Conservation (phyloP, 805 yeast genomes). For the Candida succiphila region DNA sequence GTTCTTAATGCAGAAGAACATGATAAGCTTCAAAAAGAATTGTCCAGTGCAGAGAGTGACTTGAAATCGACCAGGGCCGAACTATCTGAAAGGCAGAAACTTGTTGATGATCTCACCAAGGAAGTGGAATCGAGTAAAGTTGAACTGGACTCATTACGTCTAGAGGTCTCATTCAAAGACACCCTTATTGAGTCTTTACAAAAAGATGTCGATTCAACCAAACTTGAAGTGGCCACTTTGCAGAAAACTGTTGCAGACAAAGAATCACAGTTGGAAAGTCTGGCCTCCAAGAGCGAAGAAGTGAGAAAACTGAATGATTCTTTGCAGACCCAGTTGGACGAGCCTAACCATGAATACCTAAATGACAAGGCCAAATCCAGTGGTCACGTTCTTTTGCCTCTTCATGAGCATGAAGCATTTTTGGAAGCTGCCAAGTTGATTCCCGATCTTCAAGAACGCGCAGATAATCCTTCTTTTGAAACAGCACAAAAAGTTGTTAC, state of each 20-base stretch:
- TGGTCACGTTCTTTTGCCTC: not conserved
- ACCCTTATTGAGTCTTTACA: not conserved
- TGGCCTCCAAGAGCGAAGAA: not conserved
- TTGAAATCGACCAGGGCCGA: not conserved
- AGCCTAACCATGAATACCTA: constrained; percentile 13
- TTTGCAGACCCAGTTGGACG: too few relatives aligned
- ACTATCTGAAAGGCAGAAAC: not conserved
- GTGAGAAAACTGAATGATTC: not conserved
- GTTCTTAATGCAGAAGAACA: constrained; percentile 1
- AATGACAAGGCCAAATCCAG: constrained; percentile 4
- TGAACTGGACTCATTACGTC: not conserved
- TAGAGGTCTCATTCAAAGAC: not conserved
- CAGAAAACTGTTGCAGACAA: not conserved
- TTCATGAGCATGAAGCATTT: not conserved
- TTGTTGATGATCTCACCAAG: constrained; percentile 1
- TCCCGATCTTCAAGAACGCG: not conserved
- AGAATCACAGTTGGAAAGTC: not conserved
- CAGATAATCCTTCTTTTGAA: not conserved
- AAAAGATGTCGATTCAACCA: not conserved
- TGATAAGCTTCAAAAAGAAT: not conserved
- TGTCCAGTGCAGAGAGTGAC: not conserved
- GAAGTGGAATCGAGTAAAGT: not conserved
- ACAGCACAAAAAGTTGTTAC: too few relatives aligned
- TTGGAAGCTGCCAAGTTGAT: too few relatives aligned
- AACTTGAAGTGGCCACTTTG: too few relatives aligned